Evolutionary conservation across 192 early-diverging fungal genomes (phyloP).

Genomic region (Backusella psychrophila): DNA sequence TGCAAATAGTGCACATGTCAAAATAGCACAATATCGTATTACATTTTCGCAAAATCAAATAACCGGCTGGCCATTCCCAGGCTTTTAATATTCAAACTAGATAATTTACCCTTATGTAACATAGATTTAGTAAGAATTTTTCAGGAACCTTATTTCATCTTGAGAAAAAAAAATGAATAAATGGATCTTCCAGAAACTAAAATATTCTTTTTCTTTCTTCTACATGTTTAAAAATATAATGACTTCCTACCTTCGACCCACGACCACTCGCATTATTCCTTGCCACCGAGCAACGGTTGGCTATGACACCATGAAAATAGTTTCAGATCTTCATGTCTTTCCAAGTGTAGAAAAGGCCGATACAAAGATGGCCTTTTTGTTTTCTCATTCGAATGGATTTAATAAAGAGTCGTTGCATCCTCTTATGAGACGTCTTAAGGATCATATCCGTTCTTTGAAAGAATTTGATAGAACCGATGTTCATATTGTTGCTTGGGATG

Average conservation of each 20-base stretch:
- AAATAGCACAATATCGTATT: background rate
- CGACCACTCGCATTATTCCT: constrained; percentile 14
- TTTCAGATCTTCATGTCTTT: constrained; percentile 20
- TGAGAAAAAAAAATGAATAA: background rate
- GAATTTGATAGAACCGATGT: constrained; percentile 12
- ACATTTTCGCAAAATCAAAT: background rate
- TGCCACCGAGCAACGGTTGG: constrained; percentile 7
- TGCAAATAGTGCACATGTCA: background rate
- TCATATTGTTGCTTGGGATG: constrained; percentile 52
- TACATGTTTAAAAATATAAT: background rate
- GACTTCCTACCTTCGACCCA: constrained; percentile 8
- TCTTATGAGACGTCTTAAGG: constrained; percentile 38
- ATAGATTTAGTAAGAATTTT: background rate
- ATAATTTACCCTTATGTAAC: background rate
- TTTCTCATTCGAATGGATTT: constrained; percentile 59
- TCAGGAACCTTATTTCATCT: background rate
- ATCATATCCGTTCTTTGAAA: constrained; percentile 10
- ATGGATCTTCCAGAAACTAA: background rate
- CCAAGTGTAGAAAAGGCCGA: background rate
- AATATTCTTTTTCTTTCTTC: background rate
- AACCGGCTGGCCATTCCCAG: background rate
- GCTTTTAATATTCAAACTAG: background rate
- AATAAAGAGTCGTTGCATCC: constrained; percentile 59
- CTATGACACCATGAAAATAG: constrained; percentile 13
- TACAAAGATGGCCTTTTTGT: constrained; percentile 38